Conservation (phyloP, 1,139 yeast genomes). For the Yamadazyma sp. region DNA sequence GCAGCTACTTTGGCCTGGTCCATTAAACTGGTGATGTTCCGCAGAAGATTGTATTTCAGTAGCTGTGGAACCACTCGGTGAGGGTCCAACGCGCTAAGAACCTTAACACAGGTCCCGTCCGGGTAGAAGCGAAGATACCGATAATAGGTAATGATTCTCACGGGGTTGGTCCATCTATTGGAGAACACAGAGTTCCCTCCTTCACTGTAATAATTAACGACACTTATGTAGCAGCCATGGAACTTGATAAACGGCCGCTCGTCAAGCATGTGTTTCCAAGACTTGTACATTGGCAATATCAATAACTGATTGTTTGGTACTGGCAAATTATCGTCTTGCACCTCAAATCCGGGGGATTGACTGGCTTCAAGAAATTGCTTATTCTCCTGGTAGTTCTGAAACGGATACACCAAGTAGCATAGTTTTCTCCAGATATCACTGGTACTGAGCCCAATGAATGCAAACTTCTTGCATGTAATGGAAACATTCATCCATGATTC, state of each 20-base stretch:
- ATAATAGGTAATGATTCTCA: constrained; percentile 82
- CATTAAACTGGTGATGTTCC: constrained; percentile 14
- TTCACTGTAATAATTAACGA: constrained; percentile 78
- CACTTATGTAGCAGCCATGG: constrained; percentile 82
- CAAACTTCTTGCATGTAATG: constrained; percentile 59
- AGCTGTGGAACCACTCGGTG: constrained; percentile 56
- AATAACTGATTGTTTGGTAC: constrained; percentile 42
- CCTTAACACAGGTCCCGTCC: constrained; percentile 71
- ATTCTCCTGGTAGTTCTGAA: constrained; percentile 53
- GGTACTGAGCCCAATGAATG: constrained; percentile 60
- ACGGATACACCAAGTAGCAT: constrained; percentile 55
- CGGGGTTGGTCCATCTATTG: constrained; percentile 72
- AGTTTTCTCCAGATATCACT: constrained; percentile 57
- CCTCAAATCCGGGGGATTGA: constrained; percentile 17
- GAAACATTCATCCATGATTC: constrained; percentile 70
- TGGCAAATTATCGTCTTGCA: constrained; percentile 25
- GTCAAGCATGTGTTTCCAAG: constrained; percentile 54
- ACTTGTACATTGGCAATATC: constrained; percentile 47
- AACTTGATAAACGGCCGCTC: constrained; percentile 69
- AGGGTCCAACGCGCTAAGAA: constrained; percentile 70
- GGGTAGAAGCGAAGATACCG: constrained; percentile 79
- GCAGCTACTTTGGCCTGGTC: constrained; percentile 16
- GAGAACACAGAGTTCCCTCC: constrained; percentile 70
- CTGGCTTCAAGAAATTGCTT: constrained; percentile 18
- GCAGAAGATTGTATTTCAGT: constrained; percentile 27